These are phyloP conservation scores for Ilex aquifolium DNA, from an alignment of 257 asterid species.

Conservation along the genomic window DNA sequence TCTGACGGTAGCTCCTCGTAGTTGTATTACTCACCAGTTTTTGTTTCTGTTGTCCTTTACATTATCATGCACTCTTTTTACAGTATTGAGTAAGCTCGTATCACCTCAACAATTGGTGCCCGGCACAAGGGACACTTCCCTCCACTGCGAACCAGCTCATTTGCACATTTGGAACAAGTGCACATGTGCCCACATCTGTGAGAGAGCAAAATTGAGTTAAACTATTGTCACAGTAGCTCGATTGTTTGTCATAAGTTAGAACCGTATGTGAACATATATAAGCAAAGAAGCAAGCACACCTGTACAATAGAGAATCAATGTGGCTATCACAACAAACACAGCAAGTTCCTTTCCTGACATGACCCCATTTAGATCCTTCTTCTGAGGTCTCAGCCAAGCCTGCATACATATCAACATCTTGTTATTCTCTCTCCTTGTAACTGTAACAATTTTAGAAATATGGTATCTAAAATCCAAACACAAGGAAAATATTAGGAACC, in stretches of 20 bases:
- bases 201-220: background rate
- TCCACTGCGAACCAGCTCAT: conserved; percentile 73
- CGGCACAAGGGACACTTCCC: conserved; percentile 93
- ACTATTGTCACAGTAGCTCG: background rate
- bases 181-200: conserved; percentile 99
- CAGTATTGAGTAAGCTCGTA: conserved; percentile 88
- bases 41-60: conserved; percentile 21
- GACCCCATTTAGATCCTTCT: conserved; percentile 79
- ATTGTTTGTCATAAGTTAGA: too few relatives aligned
- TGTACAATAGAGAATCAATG: conserved; percentile 88
- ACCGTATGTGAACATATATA: background rate
- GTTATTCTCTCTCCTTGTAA: too few relatives aligned
- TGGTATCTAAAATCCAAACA: too few relatives aligned
- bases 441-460: too few relatives aligned
- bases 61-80: conserved; percentile 29
- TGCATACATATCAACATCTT: conserved; percentile 17
- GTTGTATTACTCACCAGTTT: conserved; percentile 14
- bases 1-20: conserved; percentile 26
- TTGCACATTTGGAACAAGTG: conserved; percentile 86
- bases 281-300: conserved; percentile 33
- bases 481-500: too few relatives aligned
- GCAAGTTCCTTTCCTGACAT: conserved; percentile 91
- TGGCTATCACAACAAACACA: conserved; percentile 90
- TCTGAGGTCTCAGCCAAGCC: conserved; percentile 64
- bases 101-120: conserved; percentile 91